A percentile compares a stretch with the other conserved stretches of the same genome.
These are phyloP conservation scores for Catenaria anguillulae DNA, from an alignment of 371 early-diverging fungal species.

Conservation along the genomic window DNA sequence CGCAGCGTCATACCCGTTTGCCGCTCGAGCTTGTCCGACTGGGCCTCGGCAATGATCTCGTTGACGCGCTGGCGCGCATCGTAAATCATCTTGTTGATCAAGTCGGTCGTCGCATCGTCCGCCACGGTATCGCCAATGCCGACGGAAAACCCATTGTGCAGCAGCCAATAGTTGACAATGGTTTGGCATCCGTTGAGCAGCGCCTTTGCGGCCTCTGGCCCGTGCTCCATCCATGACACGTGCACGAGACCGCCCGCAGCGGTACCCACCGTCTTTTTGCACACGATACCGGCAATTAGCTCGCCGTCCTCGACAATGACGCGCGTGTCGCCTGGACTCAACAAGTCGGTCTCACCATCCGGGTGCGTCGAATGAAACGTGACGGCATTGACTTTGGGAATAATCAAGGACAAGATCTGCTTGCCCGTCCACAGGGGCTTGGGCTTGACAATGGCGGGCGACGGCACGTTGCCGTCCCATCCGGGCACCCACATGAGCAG, in stretches of 20 bases:
- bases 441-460: conserved; percentile 91
- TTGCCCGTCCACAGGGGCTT: conserved; percentile 97
- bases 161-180: conserved; percentile 92
- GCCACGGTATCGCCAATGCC: conserved; percentile 99
- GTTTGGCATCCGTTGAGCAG: conserved; percentile 94
- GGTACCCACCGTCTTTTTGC: conserved; percentile 95
- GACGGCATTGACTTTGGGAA: conserved; percentile 82
- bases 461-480: conserved; percentile 89
- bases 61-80: conserved; percentile 75
- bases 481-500: conserved; percentile 87
- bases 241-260: conserved; percentile 90
- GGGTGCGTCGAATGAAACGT: conserved; percentile 60
- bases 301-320: conserved; percentile 93
- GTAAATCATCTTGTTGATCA: conserved; percentile 69
- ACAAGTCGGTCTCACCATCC: conserved; percentile 59
- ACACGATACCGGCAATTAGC: conserved; percentile 86
- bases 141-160: conserved; percentile 90
- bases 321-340: conserved; percentile 80
- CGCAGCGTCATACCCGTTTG: conserved; percentile 96
- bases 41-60: conserved; percentile 73
- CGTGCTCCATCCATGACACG: conserved; percentile 90
- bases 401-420: conserved; percentile 86
- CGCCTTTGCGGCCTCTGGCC: conserved; percentile 70
- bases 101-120: conserved; percentile 69
- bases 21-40: conserved; percentile 69